These are phyloP conservation scores for Pichia sp. DNA, from an alignment of 1,139 yeast species.

Conservation along the genomic window DNA sequence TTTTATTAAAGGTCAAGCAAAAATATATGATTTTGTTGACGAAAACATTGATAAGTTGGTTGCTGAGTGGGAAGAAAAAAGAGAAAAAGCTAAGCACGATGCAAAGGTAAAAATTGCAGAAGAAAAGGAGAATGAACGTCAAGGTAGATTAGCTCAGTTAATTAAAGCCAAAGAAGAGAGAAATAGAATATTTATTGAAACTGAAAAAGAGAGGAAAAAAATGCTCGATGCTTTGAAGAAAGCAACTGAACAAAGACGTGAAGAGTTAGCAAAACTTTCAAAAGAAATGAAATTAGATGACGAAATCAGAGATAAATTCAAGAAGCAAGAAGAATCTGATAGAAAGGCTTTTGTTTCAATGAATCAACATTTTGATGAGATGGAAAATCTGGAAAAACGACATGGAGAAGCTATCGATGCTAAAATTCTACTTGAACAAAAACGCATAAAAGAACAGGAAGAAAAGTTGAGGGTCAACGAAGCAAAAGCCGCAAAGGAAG, in stretches of 20 bases:
- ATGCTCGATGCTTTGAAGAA: slow-evolving; percentile 1
- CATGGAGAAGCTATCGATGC: too few relatives aligned
- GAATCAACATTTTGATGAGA: slow-evolving; percentile 2
- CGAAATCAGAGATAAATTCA: slow-evolving; percentile 5
- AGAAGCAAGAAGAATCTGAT: background rate
- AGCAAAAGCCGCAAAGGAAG: too few relatives aligned
- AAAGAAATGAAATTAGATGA: slow-evolving; percentile 3
- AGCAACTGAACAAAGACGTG: slow-evolving; percentile 4
- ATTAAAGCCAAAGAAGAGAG: slow-evolving; percentile 2
- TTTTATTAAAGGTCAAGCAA: slow-evolving; percentile 3
- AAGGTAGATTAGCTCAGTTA: background rate
- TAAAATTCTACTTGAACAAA: too few relatives aligned
- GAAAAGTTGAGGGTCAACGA: too few relatives aligned
- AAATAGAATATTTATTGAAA: slow-evolving; percentile 4
- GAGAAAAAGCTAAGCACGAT: background rate
- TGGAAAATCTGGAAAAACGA: background rate
- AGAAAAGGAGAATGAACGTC: slow-evolving; percentile 1
- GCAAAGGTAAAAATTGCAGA: background rate
- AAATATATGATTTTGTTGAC: slow-evolving; percentile 1
- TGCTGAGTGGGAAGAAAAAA: slow-evolving; percentile 2
- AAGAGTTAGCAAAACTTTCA: background rate
- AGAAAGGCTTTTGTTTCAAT: background rate
- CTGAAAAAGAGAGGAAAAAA: slow-evolving; percentile 4
- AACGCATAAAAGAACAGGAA: too few relatives aligned
- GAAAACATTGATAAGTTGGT: slow-evolving; percentile 6